Evolutionary conservation across 169 alveolate genomes (phyloP), one percentile per base, ranked within the genome.

Genomic region (Pseudocohnilembus persalinus): DNA sequence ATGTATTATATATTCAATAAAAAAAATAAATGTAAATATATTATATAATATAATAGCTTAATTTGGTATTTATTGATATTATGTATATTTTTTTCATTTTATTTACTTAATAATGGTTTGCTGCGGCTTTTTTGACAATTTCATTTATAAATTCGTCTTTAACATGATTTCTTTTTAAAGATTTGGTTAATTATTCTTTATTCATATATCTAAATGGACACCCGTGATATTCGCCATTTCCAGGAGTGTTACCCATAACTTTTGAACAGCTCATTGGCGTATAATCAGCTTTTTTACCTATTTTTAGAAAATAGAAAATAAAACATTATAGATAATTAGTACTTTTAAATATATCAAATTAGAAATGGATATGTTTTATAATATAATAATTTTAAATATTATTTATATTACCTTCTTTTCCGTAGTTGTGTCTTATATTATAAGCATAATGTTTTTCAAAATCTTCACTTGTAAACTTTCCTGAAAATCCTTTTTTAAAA

Each of bases 161-260:
- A 26, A 83, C 32, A 24, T 80, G 76, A 31, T 89, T 82, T 30
- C 77, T 35, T 24, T 64, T 35, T 29, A 90, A 65, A 29, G 83
- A 35, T 80, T 78, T 65, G 20, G 73, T 80, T 31, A 90, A 73
- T 0, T n/a, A 49, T 0, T 87, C 85, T 20, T 78, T 73, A 34
- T 77, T 68, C 28, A 49, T 82, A 49, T 82, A 77, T 76, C 88
- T 91, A 30, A 88, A 85, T 26, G 94, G 93, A 35, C 94, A 91
- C 28, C 94, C 94, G 68, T 91, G 94, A 81, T 78, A 88, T 79
- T 91, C 94, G 28, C 74, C 89, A 72, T 74, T 73, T 16, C 94
- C 93, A 74, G 94, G 94, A 31, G 32, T 76, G 85, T 83, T 28
- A 33, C 30, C n/a, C 89, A 49, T 81, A 63, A 81, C 65, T 73